A percentile compares a stretch with the other conserved stretches of the same genome.
Evolutionary conservation across 257 asterid genomes (phyloP).

Genomic region (Asclepias syriaca): DNA sequence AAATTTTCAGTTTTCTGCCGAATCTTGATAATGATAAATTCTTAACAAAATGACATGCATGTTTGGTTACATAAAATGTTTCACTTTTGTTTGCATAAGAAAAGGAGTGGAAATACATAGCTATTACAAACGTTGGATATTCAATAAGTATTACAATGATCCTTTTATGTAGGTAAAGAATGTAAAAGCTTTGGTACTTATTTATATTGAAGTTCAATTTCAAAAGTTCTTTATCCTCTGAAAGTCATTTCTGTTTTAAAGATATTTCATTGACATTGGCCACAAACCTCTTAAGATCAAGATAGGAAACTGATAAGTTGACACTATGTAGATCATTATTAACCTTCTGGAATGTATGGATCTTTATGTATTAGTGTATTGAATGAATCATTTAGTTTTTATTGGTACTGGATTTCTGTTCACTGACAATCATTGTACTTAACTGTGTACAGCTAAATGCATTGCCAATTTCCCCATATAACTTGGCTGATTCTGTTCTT

Average conservation of each 20-base stretch:
- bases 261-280: not conserved
- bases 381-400: not conserved
- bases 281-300: not conserved
- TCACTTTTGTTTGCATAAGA: not conserved
- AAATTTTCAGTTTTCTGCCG: not conserved
- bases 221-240: not conserved
- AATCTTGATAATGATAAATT: not conserved
- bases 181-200: not conserved
- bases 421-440: not conserved
- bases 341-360: not conserved
- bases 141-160: not conserved
- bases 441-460: not conserved
- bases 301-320: not conserved
- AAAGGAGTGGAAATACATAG: not conserved
- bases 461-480: not conserved
- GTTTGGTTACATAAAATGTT: not conserved
- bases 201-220: not conserved
- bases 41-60: not conserved
- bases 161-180: not conserved
- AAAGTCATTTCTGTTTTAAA: not conserved
- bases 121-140: not conserved
- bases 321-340: not conserved
- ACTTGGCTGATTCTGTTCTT: constrained; percentile 6
- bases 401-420: not conserved
- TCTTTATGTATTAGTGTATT: not conserved